Conservation (phyloP, 1,139 yeast genomes). For the Debaryomyces psychrophilus region DNA sequence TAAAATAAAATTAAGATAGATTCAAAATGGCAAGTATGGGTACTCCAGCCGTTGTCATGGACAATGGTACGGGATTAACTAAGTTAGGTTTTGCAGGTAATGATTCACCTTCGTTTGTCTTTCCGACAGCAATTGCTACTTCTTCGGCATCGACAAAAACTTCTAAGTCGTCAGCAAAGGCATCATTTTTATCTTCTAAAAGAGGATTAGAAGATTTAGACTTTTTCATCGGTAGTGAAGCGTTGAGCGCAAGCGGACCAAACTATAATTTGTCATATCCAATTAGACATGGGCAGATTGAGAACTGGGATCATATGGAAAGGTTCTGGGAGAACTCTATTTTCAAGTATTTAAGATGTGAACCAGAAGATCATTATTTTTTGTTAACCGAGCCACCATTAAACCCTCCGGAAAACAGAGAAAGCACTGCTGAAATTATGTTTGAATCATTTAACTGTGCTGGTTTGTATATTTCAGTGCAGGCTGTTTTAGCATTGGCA, state of each 20-base stretch:
- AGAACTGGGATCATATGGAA: constrained; percentile 99
- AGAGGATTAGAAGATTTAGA: constrained; percentile 95
- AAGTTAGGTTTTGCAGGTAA: constrained; percentile 98
- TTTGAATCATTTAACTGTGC: constrained; percentile 98
- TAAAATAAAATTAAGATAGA: background rate
- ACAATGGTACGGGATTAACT: constrained; percentile 97
- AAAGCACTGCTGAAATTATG: constrained; percentile 97
- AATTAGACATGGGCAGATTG: constrained; percentile 95
- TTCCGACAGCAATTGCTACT: constrained; percentile 97
- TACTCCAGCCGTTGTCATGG: constrained; percentile 95
- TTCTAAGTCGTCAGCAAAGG: constrained; percentile 42
- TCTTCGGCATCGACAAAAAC: constrained; percentile 47
- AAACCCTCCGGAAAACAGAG: constrained; percentile 98
- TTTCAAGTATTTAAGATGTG: constrained; percentile 93
- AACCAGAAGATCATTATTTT: constrained; percentile 98
- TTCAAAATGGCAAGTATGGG: constrained; percentile 61
- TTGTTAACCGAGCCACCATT: constrained; percentile 96
- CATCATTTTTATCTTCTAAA: constrained; percentile 60
- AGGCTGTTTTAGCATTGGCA: constrained; percentile 96
- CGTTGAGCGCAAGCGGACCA: constrained; percentile 87
- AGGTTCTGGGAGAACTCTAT: constrained; percentile 98
- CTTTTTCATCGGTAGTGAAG: constrained; percentile 95
- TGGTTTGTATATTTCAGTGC: constrained; percentile 96
- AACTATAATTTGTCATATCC: constrained; percentile 90
- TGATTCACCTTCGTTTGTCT: constrained; percentile 95